Percentiles rank a stretch among this genome's conserved stretches.
phyloP scores from a whole-genome alignment of 345 rosid genomes.

The Brassica cretica region DNA sequence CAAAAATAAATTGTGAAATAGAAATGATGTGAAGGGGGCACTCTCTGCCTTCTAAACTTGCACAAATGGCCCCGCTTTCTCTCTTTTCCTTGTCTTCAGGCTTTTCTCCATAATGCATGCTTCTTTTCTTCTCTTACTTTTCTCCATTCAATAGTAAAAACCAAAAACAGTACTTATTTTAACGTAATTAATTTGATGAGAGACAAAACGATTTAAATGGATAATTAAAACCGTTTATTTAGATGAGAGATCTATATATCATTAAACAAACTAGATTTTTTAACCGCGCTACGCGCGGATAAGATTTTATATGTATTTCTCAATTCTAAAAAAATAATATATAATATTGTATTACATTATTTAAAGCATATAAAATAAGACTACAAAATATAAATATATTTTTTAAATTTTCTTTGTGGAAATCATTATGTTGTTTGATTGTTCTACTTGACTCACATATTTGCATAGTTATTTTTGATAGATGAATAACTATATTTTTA shows the following conservation, averaged over 20 bases:
- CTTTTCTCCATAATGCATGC: constrained; percentile 40
- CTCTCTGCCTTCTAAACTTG: constrained; percentile 11
- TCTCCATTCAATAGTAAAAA: constrained; percentile 8
- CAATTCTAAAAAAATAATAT: too few species aligned
- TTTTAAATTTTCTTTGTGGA: too few species aligned
- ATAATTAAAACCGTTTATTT: neutral
- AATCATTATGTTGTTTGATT: too few species aligned
- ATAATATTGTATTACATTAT: too few species aligned
- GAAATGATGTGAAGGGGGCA: constrained; percentile 34
- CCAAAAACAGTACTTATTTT: neutral
- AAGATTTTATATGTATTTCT: too few species aligned
- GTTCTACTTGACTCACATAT: too few species aligned
- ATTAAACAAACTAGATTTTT: neutral
- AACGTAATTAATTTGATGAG: neutral
- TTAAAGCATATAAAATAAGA: too few species aligned
- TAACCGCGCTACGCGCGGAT: too few species aligned
- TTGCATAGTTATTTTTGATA: too few species aligned
- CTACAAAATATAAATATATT: too few species aligned
- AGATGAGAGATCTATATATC: neutral
- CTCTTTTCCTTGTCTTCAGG: constrained; percentile 38
- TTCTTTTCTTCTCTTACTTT: constrained; percentile 26
- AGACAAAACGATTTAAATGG: neutral
- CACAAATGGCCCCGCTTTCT: constrained; percentile 29
- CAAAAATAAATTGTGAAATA: constrained; percentile 14
- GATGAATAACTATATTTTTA: too few species aligned